Percentiles rank a stretch among this genome's conserved stretches.
These are phyloP conservation scores for Firmiana major DNA, from an alignment of 345 rosid species.

Conservation along the genomic window DNA sequence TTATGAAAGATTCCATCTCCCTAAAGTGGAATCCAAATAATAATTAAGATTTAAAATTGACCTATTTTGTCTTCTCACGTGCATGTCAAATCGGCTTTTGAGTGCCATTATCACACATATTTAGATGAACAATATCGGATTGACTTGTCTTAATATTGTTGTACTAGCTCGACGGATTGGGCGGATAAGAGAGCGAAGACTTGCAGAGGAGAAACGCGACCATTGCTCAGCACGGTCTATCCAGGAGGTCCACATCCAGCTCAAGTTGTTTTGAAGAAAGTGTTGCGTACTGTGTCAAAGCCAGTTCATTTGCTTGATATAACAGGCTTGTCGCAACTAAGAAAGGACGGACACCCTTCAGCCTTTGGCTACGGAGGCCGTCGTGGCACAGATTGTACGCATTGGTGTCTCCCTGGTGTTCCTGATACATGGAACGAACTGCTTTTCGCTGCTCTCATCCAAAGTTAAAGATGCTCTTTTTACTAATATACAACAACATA, in stretches of 20 bases:
- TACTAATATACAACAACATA: background rate
- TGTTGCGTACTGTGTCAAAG: conserved; percentile 22
- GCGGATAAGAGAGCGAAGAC: conserved; percentile 20
- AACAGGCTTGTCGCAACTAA: conserved; percentile 35
- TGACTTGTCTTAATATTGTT: background rate
- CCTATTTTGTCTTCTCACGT: too few relatives aligned
- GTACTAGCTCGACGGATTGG: conserved; percentile 34
- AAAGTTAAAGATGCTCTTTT: background rate
- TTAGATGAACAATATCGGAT: too few relatives aligned
- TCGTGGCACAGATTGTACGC: conserved; percentile 42
- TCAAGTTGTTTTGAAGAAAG: conserved; percentile 26
- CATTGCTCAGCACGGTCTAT: conserved; percentile 13
- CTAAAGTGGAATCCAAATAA: too few relatives aligned
- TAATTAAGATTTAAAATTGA: too few relatives aligned
- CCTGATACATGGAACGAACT: conserved; percentile 56
- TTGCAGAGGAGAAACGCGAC: conserved; percentile 32
- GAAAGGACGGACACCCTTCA: conserved; percentile 49
- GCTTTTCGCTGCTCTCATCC: conserved; percentile 22
- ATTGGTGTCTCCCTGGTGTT: conserved; percentile 62
- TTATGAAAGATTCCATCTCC: too few relatives aligned
- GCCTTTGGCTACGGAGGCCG: conserved; percentile 34
- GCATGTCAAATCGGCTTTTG: too few relatives aligned
- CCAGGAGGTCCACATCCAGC: conserved; percentile 30
- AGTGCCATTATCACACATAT: too few relatives aligned
- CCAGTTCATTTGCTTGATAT: conserved; percentile 39